Conservation (phyloP, 495 filamentous ascomycete species). For the Xylaria bambusicola region DNA sequence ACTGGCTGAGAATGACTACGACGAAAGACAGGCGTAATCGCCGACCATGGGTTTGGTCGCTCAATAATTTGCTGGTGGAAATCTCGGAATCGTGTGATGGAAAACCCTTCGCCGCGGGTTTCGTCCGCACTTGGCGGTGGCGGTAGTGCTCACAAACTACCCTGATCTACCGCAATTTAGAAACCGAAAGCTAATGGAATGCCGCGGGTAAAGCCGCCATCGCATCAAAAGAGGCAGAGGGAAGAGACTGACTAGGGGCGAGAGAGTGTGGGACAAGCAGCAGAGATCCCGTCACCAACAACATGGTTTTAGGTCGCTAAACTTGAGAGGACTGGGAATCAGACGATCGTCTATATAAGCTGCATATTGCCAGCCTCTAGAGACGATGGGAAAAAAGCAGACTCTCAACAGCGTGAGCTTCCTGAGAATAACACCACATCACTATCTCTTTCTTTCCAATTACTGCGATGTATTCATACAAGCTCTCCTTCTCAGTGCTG, state of each 20-base stretch:
- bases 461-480: constrained; percentile 20
- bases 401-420: neutral
- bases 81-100: no score
- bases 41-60: neutral
- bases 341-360: neutral
- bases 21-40: constrained; percentile 7
- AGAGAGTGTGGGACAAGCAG: neutral
- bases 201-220: neutral
- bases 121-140: no score
- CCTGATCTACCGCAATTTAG: neutral
- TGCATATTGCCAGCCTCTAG: neutral
- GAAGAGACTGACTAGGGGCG: no score
- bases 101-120: no score
- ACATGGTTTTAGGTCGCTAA: neutral
- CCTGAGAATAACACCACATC: no score
- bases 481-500: constrained; percentile 10
- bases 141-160: neutral
- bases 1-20: no score
- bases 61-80: neutral
- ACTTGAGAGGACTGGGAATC: neutral
- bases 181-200: neutral
- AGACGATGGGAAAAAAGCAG: neutral
- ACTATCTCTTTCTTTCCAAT: no score
- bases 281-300: neutral
- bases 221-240: no score